Evolutionary conservation across 2,329 filamentous ascomycete species (phyloP).

Genomic region (Hypoxylon sp.): DNA sequence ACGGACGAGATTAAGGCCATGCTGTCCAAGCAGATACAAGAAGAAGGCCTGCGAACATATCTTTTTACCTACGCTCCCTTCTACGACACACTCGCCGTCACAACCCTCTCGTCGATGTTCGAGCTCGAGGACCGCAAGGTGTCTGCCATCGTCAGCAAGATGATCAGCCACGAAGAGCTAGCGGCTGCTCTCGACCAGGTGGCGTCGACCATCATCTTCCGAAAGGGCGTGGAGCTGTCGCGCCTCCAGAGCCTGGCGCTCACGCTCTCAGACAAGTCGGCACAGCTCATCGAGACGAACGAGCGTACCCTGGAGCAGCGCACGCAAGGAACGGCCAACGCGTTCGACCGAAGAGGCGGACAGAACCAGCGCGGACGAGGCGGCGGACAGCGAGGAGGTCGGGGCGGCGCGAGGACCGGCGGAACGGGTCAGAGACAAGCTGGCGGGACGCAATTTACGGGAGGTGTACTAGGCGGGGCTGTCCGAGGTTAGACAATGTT

Average conservation of each 20-base stretch:
- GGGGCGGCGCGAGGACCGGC: conserved; percentile 58
- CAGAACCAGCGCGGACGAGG: conserved; percentile 73
- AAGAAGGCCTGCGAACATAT: conserved; percentile 97
- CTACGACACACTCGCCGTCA: conserved; percentile 94
- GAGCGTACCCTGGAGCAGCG: conserved; percentile 97
- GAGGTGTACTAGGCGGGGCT: conserved; percentile 79
- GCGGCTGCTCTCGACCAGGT: conserved; percentile 97
- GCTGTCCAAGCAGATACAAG: conserved; percentile 98
- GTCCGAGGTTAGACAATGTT: conserved; percentile 65
- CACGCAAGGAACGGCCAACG: conserved; percentile 94
- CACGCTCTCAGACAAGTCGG: conserved; percentile 95
- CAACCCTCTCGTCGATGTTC: conserved; percentile 92
- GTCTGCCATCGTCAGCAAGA: conserved; percentile 94
- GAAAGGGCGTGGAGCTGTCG: conserved; percentile 98
- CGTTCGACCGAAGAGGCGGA: conserved; percentile 92
- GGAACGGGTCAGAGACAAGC: conserved; percentile 75
- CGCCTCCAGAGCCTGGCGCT: conserved; percentile 95
- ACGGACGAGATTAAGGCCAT: conserved; percentile 94
- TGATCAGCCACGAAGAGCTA: conserved; percentile 99
- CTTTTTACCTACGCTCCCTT: conserved; percentile 99
- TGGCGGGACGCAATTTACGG: conserved; percentile 83
- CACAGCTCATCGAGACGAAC: conserved; percentile 94
- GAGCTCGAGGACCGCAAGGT: conserved; percentile 93
- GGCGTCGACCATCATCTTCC: conserved; percentile 97
- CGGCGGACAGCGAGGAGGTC: conserved; percentile 65